Evolutionary conservation across 176 grass and related monocot species (phyloP).

Genomic region (Leersia perrieri): DNA sequence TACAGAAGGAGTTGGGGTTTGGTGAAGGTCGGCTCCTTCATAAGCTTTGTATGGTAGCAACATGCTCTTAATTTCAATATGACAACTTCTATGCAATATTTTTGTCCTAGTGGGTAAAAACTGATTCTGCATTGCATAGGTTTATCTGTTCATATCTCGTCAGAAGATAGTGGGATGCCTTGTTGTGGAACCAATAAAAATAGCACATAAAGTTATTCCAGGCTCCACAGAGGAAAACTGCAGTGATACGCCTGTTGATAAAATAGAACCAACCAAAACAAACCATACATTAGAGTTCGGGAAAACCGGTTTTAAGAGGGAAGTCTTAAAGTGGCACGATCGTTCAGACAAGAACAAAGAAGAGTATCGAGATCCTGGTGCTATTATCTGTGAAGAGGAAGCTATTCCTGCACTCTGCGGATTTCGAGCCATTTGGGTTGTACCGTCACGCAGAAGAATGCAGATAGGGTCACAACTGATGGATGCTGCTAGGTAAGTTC

Average conservation of each 20-base stretch:
- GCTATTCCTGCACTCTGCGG: constrained; percentile 61
- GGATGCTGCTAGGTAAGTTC: constrained; percentile 66
- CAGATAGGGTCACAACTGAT: constrained; percentile 63
- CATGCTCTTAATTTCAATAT: neutral
- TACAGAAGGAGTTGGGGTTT: constrained; percentile 86
- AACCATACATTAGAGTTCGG: constrained; percentile 68
- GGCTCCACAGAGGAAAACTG: constrained; percentile 12
- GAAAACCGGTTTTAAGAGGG: constrained; percentile 73
- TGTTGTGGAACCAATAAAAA: constrained; percentile 78
- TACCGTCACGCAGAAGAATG: constrained; percentile 65
- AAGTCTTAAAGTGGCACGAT: constrained; percentile 44
- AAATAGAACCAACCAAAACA: constrained; percentile 20
- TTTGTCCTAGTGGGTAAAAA: neutral
- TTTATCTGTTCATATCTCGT: constrained; percentile 79
- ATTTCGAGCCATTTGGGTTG: constrained; percentile 90
- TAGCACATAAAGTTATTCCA: constrained; percentile 70
- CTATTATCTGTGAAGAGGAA: constrained; percentile 69
- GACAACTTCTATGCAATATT: neutral
- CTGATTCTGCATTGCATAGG: constrained; percentile 42
- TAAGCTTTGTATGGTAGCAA: constrained; percentile 71
- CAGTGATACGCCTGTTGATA: neutral
- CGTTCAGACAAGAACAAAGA: constrained; percentile 28
- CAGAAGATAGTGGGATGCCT: constrained; percentile 83
- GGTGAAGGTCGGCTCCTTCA: constrained; percentile 63
- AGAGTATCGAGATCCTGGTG: constrained; percentile 46